phyloP scores from a whole-genome alignment of 2,329 filamentous ascomycete genomes.

The Geosmithia putterillii region DNA sequence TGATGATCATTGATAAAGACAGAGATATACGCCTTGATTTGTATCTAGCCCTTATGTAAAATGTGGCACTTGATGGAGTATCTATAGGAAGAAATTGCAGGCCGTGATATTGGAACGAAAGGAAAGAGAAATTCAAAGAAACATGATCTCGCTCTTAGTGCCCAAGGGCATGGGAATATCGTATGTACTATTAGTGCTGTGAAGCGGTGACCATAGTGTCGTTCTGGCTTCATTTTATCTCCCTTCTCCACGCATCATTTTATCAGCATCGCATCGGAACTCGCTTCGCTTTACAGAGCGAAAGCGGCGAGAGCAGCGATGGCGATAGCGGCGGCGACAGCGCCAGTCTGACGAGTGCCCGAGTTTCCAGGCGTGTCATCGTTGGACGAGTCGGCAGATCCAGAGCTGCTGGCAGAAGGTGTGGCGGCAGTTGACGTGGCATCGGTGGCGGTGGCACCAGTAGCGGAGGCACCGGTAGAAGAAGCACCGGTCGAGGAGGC shows the following conservation, averaged over 20 bases:
- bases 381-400: neutral
- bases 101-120: neutral
- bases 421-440: neutral
- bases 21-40: no score
- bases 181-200: neutral
- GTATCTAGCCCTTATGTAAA: neutral
- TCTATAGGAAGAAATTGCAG: neutral
- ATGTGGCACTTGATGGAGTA: neutral
- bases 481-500: neutral
- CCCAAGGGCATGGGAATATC: no score
- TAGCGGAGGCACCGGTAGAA: neutral
- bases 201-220: no score
- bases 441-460: neutral
- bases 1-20: neutral
- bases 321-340: neutral
- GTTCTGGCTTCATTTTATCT: neutral
- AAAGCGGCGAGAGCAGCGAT: neutral
- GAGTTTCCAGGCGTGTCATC: neutral
- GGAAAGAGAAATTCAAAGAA: neutral
- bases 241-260: neutral
- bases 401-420: neutral
- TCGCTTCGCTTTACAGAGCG: neutral
- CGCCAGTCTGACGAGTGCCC: neutral
- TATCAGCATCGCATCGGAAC: neutral
- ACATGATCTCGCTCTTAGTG: no score